phyloP scores from a whole-genome alignment of 495 filamentous ascomycete genomes.

The Xylaria acuta region DNA sequence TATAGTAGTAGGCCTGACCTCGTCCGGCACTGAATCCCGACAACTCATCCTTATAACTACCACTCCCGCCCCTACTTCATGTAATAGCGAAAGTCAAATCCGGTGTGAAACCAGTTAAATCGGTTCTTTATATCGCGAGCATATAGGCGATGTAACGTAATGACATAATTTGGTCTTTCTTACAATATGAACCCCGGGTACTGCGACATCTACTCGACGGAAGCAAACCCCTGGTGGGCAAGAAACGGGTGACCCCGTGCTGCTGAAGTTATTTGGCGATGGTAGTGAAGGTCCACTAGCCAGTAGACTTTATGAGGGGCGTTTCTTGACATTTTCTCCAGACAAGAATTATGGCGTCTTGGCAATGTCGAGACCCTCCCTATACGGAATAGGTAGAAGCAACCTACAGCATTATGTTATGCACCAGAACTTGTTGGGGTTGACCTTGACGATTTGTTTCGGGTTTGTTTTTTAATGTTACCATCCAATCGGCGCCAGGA shows the following conservation, averaged over 20 bases:
- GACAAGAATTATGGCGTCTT: conserved; percentile 18
- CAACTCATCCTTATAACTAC: conserved; percentile 6
- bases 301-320: background rate
- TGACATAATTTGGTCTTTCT: conserved; percentile 14
- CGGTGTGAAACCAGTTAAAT: background rate
- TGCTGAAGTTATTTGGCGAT: conserved; percentile 1
- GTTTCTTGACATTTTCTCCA: conserved; percentile 10
- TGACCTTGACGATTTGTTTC: background rate
- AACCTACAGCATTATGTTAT: background rate
- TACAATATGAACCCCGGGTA: conserved; percentile 8
- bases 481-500: conserved; percentile 2
- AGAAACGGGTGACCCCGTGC: conserved; percentile 16
- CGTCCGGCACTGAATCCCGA: conserved; percentile 12
- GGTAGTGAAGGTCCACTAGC: conserved; percentile 12
- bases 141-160: conserved; percentile 17
- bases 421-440: background rate
- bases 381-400: background rate
- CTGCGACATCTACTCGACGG: background rate
- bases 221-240: background rate
- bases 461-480: conserved; percentile 1
- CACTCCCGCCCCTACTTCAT: conserved; percentile 5
- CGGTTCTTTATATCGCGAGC: conserved; percentile 8
- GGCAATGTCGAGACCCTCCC: conserved; percentile 5
- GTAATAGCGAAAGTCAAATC: background rate
- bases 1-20: background rate